A percentile compares a stretch with the other conserved stretches of the same genome.
These are phyloP conservation scores for Tillandsia fasciculata DNA, from an alignment of 176 grass and related monocot species.

Conservation along the genomic window DNA sequence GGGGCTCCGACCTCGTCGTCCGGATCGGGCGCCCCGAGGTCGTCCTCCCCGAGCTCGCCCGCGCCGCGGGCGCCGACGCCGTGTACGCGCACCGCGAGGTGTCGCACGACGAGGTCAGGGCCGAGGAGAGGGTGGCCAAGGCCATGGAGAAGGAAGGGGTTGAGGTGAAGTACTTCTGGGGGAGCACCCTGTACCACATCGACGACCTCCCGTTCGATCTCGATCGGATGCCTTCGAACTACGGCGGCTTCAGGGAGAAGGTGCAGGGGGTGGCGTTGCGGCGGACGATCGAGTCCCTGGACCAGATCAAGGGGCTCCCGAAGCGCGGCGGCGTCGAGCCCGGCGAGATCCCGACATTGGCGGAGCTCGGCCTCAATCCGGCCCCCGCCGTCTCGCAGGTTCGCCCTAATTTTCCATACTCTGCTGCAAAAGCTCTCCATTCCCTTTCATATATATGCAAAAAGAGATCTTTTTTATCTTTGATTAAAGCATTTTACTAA, in stretches of 20 bases:
- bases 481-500: too few relatives aligned
- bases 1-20: constrained; percentile 70
- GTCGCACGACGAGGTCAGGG: constrained; percentile 57
- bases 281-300: constrained; percentile 43
- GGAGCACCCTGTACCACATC: constrained; percentile 79
- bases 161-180: constrained; percentile 96
- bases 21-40: constrained; percentile 74
- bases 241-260: constrained; percentile 64
- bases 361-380: constrained; percentile 53
- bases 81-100: constrained; percentile 88
- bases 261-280: constrained; percentile 56
- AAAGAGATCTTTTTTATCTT: too few relatives aligned
- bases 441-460: neutral
- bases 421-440: neutral
- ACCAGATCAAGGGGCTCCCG: constrained; percentile 77
- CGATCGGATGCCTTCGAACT: constrained; percentile 58
- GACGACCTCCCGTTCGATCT: constrained; percentile 76
- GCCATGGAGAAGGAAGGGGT: constrained; percentile 79
- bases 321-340: constrained; percentile 64
- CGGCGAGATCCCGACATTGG: constrained; percentile 65
- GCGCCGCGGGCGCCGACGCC: constrained; percentile 39
- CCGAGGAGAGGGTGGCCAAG: constrained; percentile 61
- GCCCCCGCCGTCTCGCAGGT: constrained; percentile 48
- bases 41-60: constrained; percentile 66
- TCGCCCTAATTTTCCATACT: constrained; percentile 6